phyloP scores from a whole-genome alignment of 2,329 filamentous ascomycete genomes.

The Elsinoe ampelina region DNA sequence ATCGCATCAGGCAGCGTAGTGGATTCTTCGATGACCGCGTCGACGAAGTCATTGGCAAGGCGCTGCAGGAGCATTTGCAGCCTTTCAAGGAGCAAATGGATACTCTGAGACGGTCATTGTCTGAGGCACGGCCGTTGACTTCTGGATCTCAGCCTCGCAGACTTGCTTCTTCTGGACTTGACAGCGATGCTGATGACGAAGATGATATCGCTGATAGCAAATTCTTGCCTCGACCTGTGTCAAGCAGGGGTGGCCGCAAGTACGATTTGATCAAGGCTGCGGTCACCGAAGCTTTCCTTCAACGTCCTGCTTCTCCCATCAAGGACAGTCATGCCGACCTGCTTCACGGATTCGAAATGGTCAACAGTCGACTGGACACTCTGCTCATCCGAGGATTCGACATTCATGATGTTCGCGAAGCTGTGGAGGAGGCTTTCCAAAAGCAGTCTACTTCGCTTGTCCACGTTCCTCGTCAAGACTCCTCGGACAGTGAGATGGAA shows the following conservation, averaged over 20 bases:
- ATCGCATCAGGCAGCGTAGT: conserved; percentile 70
- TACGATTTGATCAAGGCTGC: conserved; percentile 64
- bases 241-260: conserved; percentile 67
- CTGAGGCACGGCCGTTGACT: neutral
- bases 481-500: conserved; percentile 21
- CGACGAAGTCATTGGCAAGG: conserved; percentile 70
- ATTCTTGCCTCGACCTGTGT: conserved; percentile 56
- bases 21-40: conserved; percentile 88
- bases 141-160: neutral
- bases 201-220: conserved; percentile 55
- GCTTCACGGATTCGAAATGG: conserved; percentile 12
- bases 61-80: conserved; percentile 65
- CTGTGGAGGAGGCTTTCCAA: conserved; percentile 28
- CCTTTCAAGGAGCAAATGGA: conserved; percentile 60
- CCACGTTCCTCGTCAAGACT: conserved; percentile 18
- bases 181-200: conserved; percentile 92
- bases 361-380: conserved; percentile 9
- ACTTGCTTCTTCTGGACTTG: conserved; percentile 41
- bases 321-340: conserved; percentile 11
- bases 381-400: conserved; percentile 27
- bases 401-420: conserved; percentile 33
- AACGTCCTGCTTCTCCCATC: conserved; percentile 23
- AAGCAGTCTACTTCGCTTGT: conserved; percentile 24
- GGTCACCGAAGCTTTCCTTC: conserved; percentile 53
- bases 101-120: conserved; percentile 17